Base-by-base conservation (phyloP, 2,329 filamentous ascomycete species). In the Simplicillium aogashimaense region DNA sequence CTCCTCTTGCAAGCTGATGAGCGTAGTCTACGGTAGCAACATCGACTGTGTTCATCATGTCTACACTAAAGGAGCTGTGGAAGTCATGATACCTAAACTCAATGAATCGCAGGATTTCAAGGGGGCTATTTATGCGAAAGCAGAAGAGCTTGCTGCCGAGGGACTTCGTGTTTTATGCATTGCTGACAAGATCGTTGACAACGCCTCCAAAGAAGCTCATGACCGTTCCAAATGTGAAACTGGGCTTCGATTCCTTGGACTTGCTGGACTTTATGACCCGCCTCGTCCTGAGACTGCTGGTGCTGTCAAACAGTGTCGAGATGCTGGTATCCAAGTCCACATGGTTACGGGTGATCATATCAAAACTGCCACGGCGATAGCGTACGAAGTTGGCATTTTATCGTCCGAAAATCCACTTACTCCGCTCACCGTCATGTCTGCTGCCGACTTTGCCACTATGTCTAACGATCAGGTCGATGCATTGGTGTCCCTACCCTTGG, bases 1-100 rank as follows among this genome's bases (percentile, higher is more conserved):
- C 54, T 85, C 81, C 1, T 75, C 76, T 30, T 74, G 81, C 58
- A 86, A 86, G 63, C 73, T 80, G 43, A 86, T 86, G 82, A 81
- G 78, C 30, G 81, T 86, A 37, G 71, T 85, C 20, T 84, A 81
- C 34, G 56, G 57, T 7, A 56, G 50, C 34, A 55, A 54, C 2
- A 14, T 57, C 13, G 59, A 60, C 17, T 52, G 55, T 10, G 53
- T 56, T 10, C 53, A 54, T 36, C 58, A 63, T 11, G 66, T 76
- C 14, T 77, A 74, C 46, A 70, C 71, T 52, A 79, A 78, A 51
- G 75, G 75, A 32, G 75, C 75, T 1, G 63, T 74, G 14, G 75
- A 79, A 53, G 64, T 70, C n/a, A 60, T 78, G 35, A 51, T 78
- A 18, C 71, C 73, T 2, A 63, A 72, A 9, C 58, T 76, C 18